Evolutionary conservation across 805 yeast genomes (phyloP), one percentile per base, ranked within the genome.

Genomic region (Wickerhamomyces subpelliculosus): DNA sequence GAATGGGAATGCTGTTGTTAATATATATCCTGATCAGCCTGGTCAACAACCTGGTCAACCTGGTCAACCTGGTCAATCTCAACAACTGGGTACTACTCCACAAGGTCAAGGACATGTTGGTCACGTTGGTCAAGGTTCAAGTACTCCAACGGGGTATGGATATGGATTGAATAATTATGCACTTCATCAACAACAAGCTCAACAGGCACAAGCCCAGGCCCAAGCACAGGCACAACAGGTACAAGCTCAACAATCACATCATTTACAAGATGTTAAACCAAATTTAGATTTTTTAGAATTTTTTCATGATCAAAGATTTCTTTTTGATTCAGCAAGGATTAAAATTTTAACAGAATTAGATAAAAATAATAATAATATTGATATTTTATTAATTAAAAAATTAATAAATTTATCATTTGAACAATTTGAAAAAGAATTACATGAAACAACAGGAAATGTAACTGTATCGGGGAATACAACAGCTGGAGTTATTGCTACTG

Each of bases 371-470:
- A 11, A 37, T 12, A 53, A 49, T 31, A 21, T 37, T 9, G 24
- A 17, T 4, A 13, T 16, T 4, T n/a, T n/a, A n/a, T n/a, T n/a
- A n/a, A 35, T 45, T 18, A 25, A 41, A 6, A 49, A 42, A 32
- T 30, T 51, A 35, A 37, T 52, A 4, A 49, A 49, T 34, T 32
- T 48, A 8, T 36, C 49, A 1, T 49, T 52, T 30, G 34, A 32
- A 7, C 51, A 51, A 21, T 22, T 49, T 26, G 57, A 51, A 18
- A 40, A 52, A 28, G 57, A 52, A 29, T 23, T 43, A 8, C 19
- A 27, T 8, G 16, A 14, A 25, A 25, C 12, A n/a, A n/a, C n/a
- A n/a, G n/a, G n/a, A n/a, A n/a, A n/a, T n/a, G n/a, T n/a, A n/a
- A n/a, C n/a, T n/a, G n/a, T n/a, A n/a, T n/a, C n/a, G n/a, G n/a